phyloP scores from a whole-genome alignment of 805 yeast species.

The Pichia gijzeniarum region DNA sequence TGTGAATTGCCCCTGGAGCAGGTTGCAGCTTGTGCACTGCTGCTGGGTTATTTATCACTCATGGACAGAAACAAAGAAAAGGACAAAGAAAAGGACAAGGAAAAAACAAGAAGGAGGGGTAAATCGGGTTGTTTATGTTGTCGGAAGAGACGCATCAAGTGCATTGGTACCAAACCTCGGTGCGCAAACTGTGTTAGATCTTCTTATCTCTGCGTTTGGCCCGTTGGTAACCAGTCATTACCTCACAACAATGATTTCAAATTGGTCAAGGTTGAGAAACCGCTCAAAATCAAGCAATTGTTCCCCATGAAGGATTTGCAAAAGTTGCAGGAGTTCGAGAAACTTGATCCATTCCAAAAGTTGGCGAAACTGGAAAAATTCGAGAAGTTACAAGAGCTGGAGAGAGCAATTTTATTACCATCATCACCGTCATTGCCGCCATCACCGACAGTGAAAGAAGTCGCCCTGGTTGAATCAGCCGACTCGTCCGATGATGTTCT shows the following conservation, averaged over 20 bases:
- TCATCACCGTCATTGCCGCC: too few relatives aligned
- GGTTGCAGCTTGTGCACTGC: too few relatives aligned
- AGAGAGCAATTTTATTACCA: too few relatives aligned
- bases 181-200: background rate
- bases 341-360: too few relatives aligned
- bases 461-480: background rate
- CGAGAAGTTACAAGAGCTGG: too few relatives aligned
- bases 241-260: slow-evolving; percentile 17
- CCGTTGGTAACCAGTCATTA: slow-evolving; percentile 13
- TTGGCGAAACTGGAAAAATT: background rate
- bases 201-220: slow-evolving; percentile 18
- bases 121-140: background rate
- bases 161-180: background rate
- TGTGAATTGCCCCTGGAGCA: too few relatives aligned
- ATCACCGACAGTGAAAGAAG: too few relatives aligned
- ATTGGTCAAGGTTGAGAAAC: slow-evolving; percentile 12
- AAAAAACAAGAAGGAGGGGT: background rate
- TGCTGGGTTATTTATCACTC: too few relatives aligned
- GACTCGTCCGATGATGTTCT: background rate
- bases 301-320: background rate
- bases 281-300: background rate
- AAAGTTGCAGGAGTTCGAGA: background rate
- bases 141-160: background rate
- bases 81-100: background rate
- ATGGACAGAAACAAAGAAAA: background rate